Evolutionary conservation across 2,329 filamentous ascomycete species (phyloP), one percentile per base, ranked within the genome.

Genomic region (Fusarium equiseti): DNA sequence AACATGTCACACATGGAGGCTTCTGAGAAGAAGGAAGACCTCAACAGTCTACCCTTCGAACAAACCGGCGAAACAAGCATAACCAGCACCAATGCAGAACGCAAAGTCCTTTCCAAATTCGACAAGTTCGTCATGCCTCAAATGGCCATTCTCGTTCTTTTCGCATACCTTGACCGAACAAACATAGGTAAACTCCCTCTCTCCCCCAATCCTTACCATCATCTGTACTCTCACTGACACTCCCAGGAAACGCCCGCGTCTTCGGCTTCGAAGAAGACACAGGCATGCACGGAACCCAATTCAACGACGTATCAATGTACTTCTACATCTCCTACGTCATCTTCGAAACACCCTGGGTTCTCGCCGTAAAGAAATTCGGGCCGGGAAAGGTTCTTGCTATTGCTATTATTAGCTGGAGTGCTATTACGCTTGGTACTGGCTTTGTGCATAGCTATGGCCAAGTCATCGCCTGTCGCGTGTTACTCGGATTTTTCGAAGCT

Each of bases 401-500:
- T 0, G 75, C 79, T 2, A 77, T 81, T 13, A 62, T 80, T 10
- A 69, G 71, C 27, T 82, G 80, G 79, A 75, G 79, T 51, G 43
- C 74, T 40, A 70, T 72, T 11, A 80, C 77, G 2, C 61, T 80
- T 5, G 76, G 75, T 1, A 80, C 78, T 5, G 79, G 77, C 3
- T 77, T 81, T 40, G 72, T 77, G 1, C 64, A 71, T 2, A 77
- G 58, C 15, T 80, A 78, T 15, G 62, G 63, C 1, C 66, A 75
- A 6, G 65, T 77, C 6, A 60, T 80, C 13, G 76, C 71, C 0
- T 70, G 68, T 3, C 73, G 79, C 15, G 77, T 81, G 2, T 71
- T 81, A 0, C 55, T 81, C 0, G 79, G 79, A 2, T 66, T 79
- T n/a, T 79, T 77, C 3, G 80, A 81, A 32, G 77, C 79, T 9